Evolutionary conservation across 2,329 filamentous ascomycete species (phyloP).

Genomic region (Ophiocordyceps robertsii): DNA sequence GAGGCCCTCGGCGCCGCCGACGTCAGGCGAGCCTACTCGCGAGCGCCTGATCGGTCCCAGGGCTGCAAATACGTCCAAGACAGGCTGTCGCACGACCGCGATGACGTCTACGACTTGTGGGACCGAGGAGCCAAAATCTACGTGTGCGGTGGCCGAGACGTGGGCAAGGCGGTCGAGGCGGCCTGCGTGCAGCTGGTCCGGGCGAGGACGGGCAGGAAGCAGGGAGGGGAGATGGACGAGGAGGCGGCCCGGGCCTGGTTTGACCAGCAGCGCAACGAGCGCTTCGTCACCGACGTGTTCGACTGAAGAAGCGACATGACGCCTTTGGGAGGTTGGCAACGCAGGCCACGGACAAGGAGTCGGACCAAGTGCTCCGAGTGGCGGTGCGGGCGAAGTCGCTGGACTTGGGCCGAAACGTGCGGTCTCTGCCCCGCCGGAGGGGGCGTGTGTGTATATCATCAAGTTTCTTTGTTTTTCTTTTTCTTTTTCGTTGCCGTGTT

Average conservation of each 20-base stretch:
- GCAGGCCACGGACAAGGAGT: not conserved
- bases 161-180: conserved; percentile 33
- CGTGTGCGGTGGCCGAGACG: conserved; percentile 46
- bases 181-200: conserved; percentile 21
- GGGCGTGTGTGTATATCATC: too few species aligned
- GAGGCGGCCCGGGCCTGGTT: conserved; percentile 33
- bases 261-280: conserved; percentile 35
- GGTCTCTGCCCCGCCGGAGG: too few species aligned
- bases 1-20: conserved; percentile 43
- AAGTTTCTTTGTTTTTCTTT: too few species aligned
- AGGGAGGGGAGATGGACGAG: conserved; percentile 17
- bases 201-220: conserved; percentile 7
- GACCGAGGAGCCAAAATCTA: conserved; percentile 39
- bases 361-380: not conserved
- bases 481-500: too few species aligned
- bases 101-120: conserved; percentile 25
- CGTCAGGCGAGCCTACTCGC: conserved; percentile 46
- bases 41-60: conserved; percentile 23
- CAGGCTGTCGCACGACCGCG: conserved; percentile 20
- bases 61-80: conserved; percentile 37
- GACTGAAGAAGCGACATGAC: conserved; percentile 20
- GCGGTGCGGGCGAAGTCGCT: too few species aligned
- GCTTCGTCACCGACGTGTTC: conserved; percentile 50
- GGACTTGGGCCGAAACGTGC: too few species aligned
- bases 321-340: not conserved